Evolutionary conservation across 225 moss, liverwort and hornwort genomes (phyloP).

Genomic region (Anthoceros angustus): DNA sequence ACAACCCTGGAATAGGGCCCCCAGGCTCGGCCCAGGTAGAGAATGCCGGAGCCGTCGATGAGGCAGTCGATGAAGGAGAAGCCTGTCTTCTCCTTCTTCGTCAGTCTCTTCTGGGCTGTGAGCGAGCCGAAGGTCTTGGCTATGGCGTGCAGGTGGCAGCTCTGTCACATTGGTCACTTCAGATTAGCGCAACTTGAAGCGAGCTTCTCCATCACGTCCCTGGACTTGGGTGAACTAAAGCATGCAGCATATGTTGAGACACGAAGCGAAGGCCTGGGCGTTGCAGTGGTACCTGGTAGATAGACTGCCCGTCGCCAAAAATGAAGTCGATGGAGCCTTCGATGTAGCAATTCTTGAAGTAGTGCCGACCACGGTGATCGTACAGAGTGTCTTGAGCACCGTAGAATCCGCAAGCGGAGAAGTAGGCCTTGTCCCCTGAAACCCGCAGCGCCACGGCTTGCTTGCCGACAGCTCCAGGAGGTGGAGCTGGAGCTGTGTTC

Average conservation of each 20-base stretch:
- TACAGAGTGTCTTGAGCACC: neutral
- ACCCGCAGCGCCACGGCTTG: neutral
- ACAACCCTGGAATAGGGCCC: neutral
- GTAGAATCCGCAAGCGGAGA: neutral
- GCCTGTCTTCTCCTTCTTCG: neutral
- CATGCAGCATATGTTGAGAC: neutral
- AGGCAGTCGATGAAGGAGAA: neutral
- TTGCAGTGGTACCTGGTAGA: neutral
- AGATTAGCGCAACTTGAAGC: neutral
- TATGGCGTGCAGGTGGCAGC: neutral
- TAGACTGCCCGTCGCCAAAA: neutral
- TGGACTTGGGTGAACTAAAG: neutral
- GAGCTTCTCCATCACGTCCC: neutral
- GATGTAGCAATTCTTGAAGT: neutral
- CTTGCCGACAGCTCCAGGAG: neutral
- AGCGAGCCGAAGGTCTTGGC: neutral
- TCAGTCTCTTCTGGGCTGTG: neutral
- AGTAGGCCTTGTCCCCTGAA: neutral
- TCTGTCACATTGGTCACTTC: neutral
- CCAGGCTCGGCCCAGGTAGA: neutral
- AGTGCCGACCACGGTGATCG: neutral
- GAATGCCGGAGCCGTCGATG: neutral
- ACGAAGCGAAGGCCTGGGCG: neutral
- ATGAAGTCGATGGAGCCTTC: neutral
- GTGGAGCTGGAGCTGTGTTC: neutral